A percentile compares a stretch with the other conserved stretches of the same genome.
phyloP scores from a whole-genome alignment of 129 eudicot genomes.

The Kitagawia praeruptora region DNA sequence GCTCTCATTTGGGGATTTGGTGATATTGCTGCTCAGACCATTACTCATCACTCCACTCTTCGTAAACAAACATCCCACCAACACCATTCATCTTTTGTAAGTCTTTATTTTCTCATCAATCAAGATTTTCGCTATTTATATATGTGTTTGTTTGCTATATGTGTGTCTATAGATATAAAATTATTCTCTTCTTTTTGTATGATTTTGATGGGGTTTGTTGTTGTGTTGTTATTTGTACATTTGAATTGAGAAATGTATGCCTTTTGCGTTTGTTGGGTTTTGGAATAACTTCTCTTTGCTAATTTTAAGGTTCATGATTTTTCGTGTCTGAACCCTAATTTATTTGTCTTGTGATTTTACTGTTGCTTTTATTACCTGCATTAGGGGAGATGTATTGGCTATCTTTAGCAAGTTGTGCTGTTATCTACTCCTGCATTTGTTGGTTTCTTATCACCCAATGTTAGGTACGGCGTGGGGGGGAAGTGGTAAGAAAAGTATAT shows the following conservation, averaged over 20 bases:
- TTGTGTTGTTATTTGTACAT: background rate
- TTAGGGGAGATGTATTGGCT: background rate
- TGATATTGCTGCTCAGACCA: slow-evolving; percentile 77
- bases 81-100: slow-evolving; percentile 10
- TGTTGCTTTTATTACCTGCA: background rate
- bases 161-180: background rate
- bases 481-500: background rate
- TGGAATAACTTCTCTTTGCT: too few species aligned
- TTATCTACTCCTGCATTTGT: background rate
- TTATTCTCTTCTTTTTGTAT: background rate
- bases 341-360: background rate
- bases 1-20: slow-evolving; percentile 86
- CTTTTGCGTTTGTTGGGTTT: background rate
- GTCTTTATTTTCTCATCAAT: background rate
- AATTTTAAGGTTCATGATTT: too few species aligned
- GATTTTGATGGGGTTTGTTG: background rate
- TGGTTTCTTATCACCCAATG: background rate
- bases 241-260: background rate
- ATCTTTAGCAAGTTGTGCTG: background rate
- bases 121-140: too few species aligned
- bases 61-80: slow-evolving; percentile 18
- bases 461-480: background rate
- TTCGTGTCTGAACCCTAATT: background rate
- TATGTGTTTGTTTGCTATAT: background rate
- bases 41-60: slow-evolving; percentile 42